Percentiles rank a stretch among this genome's conserved stretches.
These are phyloP conservation scores for Mrakia hoshinonis DNA, from an alignment of 768 basidiomycete genomes.

Conservation along the genomic window DNA sequence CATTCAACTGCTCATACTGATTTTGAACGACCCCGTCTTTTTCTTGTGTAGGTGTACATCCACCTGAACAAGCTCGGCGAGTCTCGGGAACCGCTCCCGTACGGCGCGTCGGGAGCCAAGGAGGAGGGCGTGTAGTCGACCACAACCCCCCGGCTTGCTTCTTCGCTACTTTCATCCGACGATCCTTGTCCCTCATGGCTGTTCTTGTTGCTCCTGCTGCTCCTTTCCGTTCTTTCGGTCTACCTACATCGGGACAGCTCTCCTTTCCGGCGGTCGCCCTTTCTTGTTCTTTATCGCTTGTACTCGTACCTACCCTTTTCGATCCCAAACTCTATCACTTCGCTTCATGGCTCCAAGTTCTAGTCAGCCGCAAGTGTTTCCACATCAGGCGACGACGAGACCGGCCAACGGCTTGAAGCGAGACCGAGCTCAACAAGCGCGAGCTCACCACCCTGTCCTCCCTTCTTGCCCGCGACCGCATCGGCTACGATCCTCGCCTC, in stretches of 20 bases:
- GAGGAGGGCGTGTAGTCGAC: slow-evolving; percentile 2
- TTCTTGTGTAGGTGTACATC: slow-evolving; percentile 60
- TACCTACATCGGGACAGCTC: neutral
- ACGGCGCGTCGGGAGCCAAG: neutral
- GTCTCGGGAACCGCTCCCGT: slow-evolving; percentile 59
- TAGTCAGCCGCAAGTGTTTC: neutral
- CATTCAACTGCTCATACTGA: slow-evolving; percentile 41
- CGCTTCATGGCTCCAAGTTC: neutral
- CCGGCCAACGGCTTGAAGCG: too few relatives aligned
- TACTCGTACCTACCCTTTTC: neutral
- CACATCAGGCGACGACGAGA: neutral
- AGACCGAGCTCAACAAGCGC: too few relatives aligned
- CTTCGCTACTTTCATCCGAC: neutral
- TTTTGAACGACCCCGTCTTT: neutral
- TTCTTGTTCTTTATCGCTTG: neutral
- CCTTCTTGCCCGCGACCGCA: too few relatives aligned
- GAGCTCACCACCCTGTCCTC: too few relatives aligned
- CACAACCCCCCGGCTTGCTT: neutral
- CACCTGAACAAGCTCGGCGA: slow-evolving; percentile 78
- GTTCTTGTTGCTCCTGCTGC: neutral
- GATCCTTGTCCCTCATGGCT: neutral
- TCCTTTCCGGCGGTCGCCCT: neutral
- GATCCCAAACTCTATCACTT: neutral
- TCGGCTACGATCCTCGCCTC: too few relatives aligned
- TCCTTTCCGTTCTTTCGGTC: neutral